Evolutionary conservation across 2,329 filamentous ascomycete species (phyloP), one percentile per base, ranked within the genome.

Genomic region (Xylariaceae sp.): DNA sequence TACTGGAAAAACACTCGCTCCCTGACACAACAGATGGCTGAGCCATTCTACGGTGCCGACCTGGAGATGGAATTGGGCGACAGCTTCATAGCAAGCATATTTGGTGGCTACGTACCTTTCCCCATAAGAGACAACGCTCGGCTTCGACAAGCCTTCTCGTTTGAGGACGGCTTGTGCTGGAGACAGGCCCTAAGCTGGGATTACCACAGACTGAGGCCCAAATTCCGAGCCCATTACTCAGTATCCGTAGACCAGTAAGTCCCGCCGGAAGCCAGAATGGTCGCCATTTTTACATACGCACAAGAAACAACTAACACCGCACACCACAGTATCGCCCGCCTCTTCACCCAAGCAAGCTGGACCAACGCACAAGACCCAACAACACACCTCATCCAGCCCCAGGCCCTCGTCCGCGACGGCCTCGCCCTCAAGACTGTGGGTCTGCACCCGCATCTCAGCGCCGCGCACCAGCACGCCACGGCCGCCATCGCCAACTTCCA

Each of bases 61-160:
- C 48, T 64, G 7, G 60, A 64, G 39, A 64, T 64, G 59, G 62
- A 64, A 38, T 53, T 64, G 7, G 60, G 62, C 18, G 57, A 63
- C 38, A 63, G 58, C 47, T 63, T 64, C 44, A 40, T 64, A n/a
- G 54, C 57, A 9, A 50, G 54, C n/a, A 47, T 63, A 2, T 65
- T 64, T 41, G 57, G 60, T 7, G 61, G 60, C 9, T 64, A 60
- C 59, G 34, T 55, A 4, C 62, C 61, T 0, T 54, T 62, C 4
- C 58, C 61, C 3, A 47, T 63, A 15, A 46, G 46, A 31, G 39
- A 48, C 9, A 19, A 44, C 12, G 18, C 33, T 2, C 38, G 38
- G n/a, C 35, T 52, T 9, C 38, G 38, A 31, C 34, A 39, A 15
- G 34, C 42, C 17, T 51, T 54, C 31, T 52, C 44, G 8, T 60